Percentiles rank a stretch among this genome's conserved stretches.
Evolutionary conservation across 495 filamentous ascomycete genomes (phyloP).

Genomic region (Aspergillus ostianus): DNA sequence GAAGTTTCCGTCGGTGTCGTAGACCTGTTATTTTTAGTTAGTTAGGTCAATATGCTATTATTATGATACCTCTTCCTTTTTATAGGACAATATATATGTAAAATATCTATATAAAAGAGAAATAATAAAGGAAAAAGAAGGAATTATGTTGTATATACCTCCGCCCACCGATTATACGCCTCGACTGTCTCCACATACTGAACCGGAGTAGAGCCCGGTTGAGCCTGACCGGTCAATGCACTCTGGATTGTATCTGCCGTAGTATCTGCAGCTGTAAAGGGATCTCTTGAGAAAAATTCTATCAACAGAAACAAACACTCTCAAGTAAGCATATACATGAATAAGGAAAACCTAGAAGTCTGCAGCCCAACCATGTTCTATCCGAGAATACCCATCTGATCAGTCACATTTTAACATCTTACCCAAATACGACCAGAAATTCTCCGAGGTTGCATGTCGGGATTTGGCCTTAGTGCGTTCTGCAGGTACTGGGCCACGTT

Average conservation of each 20-base stretch:
- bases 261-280: neutral
- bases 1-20: slow-evolving; percentile 74
- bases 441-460: neutral
- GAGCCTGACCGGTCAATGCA: slow-evolving; percentile 14
- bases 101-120: neutral
- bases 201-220: slow-evolving; percentile 11
- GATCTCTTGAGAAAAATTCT: too few species aligned
- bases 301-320: too few species aligned
- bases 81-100: neutral
- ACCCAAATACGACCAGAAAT: neutral
- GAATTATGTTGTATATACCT: slow-evolving; percentile 22
- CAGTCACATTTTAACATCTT: neutral
- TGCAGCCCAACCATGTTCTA: neutral
- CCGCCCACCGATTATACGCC: slow-evolving; percentile 44
- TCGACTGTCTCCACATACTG: slow-evolving; percentile 40
- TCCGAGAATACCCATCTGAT: neutral
- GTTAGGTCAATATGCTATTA: slow-evolving; percentile 1
- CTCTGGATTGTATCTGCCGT: slow-evolving; percentile 34
- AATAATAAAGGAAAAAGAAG: too few species aligned
- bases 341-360: neutral
- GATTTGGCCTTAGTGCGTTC: neutral
- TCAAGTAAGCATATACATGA: too few species aligned
- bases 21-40: slow-evolving; percentile 38
- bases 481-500: neutral
- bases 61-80: neutral